Base-by-base conservation (phyloP, 2,329 filamentous ascomycete species). In the Periconia sp. region DNA sequence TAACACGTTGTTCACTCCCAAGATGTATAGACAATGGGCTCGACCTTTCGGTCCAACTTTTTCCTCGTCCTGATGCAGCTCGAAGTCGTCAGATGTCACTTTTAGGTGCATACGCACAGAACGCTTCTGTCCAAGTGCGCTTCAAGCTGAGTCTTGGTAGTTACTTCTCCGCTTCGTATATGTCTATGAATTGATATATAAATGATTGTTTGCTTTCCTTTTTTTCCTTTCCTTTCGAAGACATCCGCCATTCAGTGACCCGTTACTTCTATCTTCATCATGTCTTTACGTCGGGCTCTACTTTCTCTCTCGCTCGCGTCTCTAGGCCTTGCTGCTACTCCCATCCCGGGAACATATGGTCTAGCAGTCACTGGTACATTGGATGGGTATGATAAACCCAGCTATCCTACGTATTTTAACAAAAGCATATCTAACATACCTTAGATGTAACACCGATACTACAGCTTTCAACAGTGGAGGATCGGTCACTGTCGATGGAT, bases 381-480 rank as follows among this genome's bases (percentile, higher is more conserved):
- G 8, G 69, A 69, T 33, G 47, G 51, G 68, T 70, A 59, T 41
- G 63, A 45, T n/a, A n/a, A n/a, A n/a, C n/a, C n/a, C n/a, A 5
- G 15, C 48, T 11, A 35, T n/a, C 27, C 23, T 9, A 30, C 20
- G 43, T 11, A 19, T 8, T 37, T 2, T 43, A 3, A n/a, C 18
- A 19, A 2, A 33, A 15, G 42, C 20, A 31, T 17, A 14, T 10
- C 19, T 49, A 49, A 49, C 14, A 33, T 7, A 31, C 27, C 10
- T 13, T 7, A 68, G 66, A 30, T 70, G 64, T 45, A 49, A 54
- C 15, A 62, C 54, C 18, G 60, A 58, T 10, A 59, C 52, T 11
- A 46, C 52, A n/a, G 64, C 65, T 8, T 71, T 62, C 66, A 82
- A 82, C 57, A 70, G 73, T 7, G 80, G 79, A 18, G 80, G 80